These are phyloP conservation scores for Claviceps sp. DNA, from an alignment of 2,329 filamentous ascomycete genomes.

Conservation along the genomic window DNA sequence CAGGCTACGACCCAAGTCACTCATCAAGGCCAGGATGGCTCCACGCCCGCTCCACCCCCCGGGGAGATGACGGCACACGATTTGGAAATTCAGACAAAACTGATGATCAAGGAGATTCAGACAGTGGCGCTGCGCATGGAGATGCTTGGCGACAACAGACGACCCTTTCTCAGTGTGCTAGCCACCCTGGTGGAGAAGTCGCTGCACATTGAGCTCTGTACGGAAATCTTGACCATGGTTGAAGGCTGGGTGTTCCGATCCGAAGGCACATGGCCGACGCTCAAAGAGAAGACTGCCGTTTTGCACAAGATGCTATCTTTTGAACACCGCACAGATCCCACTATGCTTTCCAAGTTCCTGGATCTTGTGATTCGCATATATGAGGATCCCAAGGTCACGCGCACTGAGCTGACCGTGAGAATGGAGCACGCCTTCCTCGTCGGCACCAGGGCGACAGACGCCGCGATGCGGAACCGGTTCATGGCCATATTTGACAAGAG, in stretches of 20 bases:
- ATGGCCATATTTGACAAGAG: constrained; percentile 94
- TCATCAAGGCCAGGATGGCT: constrained; percentile 36
- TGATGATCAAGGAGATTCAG: constrained; percentile 93
- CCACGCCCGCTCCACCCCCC: constrained; percentile 32
- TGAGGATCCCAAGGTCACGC: constrained; percentile 88
- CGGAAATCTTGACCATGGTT: constrained; percentile 87
- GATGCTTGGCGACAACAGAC: constrained; percentile 73
- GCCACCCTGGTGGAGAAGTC: constrained; percentile 94
- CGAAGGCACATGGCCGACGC: constrained; percentile 85
- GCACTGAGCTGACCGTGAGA: constrained; percentile 88
- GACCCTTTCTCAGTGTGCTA: constrained; percentile 89
- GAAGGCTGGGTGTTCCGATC: constrained; percentile 94
- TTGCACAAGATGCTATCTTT: constrained; percentile 98
- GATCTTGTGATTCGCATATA: constrained; percentile 96
- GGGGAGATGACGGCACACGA: constrained; percentile 59
- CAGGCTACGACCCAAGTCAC: constrained; percentile 30
- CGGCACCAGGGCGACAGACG: constrained; percentile 80
- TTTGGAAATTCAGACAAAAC: constrained; percentile 71
- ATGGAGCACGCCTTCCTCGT: constrained; percentile 98
- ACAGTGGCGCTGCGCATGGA: constrained; percentile 88
- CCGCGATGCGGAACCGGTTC: constrained; percentile 94
- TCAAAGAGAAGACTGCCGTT: constrained; percentile 98
- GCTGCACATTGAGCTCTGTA: constrained; percentile 70
- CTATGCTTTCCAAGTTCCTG: constrained; percentile 82
- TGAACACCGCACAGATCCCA: constrained; percentile 69